Conservation (phyloP, 2,329 filamentous ascomycete species). For the Aureobasidium sp. region DNA sequence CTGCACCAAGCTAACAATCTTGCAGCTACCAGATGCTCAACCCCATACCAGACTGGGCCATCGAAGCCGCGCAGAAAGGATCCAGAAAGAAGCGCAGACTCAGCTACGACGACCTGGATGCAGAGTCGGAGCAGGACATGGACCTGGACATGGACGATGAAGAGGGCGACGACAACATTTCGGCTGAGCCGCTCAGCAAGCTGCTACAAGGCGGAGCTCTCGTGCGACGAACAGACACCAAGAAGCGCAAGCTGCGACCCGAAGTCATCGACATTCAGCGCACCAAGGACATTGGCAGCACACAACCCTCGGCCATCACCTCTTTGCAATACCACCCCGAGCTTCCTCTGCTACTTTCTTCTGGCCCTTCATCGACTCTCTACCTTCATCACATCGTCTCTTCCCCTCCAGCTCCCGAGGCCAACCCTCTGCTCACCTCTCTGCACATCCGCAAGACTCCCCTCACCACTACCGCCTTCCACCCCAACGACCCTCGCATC, state of each 20-base stretch:
- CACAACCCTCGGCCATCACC: constrained; percentile 68
- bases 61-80: constrained; percentile 35
- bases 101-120: constrained; percentile 42
- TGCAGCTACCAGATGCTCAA: constrained; percentile 46
- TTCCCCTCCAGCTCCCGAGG: constrained; percentile 61
- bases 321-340: constrained; percentile 84
- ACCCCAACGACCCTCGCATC: constrained; percentile 64
- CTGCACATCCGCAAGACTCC: constrained; percentile 79
- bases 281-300: constrained; percentile 74
- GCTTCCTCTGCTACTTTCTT: constrained; percentile 82
- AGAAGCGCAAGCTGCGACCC: constrained; percentile 67
- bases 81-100: constrained; percentile 44
- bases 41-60: constrained; percentile 56
- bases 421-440: constrained; percentile 84
- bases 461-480: constrained; percentile 76
- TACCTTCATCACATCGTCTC: constrained; percentile 82
- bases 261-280: constrained; percentile 87
- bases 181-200: constrained; percentile 68
- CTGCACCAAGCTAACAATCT: background rate
- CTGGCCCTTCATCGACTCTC: constrained; percentile 75
- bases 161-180: constrained; percentile 40
- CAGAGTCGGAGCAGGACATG: constrained; percentile 51
- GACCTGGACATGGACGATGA: constrained; percentile 33
- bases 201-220: constrained; percentile 71
- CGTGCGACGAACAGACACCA: constrained; percentile 46